phyloP scores from a whole-genome alignment of 768 basidiomycete species.

The Hericium coralloides region DNA sequence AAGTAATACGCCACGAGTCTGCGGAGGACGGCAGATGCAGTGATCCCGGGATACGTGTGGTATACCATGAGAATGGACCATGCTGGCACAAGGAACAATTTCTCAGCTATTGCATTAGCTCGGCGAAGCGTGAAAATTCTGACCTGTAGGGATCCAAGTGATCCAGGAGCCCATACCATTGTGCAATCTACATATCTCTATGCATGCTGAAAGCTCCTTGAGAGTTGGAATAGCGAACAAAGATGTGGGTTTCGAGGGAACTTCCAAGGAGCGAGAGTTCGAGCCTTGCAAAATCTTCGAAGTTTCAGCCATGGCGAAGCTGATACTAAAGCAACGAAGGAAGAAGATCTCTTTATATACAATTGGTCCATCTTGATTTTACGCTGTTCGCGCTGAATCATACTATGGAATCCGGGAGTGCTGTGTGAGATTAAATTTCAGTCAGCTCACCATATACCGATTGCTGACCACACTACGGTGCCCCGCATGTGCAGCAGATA shows the following conservation, averaged over 20 bases:
- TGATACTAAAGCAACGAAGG: too few species aligned
- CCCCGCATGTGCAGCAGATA: too few species aligned
- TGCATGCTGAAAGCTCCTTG: neutral
- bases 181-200: neutral
- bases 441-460: too few species aligned
- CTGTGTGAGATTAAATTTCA: too few species aligned
- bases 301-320: too few species aligned
- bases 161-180: neutral
- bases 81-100: neutral
- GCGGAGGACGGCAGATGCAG: neutral
- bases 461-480: too few species aligned
- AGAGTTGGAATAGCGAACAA: neutral
- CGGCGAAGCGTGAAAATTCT: neutral
- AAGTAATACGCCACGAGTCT: neutral
- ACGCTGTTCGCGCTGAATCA: too few species aligned
- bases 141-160: neutral
- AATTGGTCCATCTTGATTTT: too few species aligned
- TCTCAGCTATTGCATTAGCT: neutral
- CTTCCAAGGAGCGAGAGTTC: too few species aligned
- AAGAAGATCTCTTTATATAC: too few species aligned
- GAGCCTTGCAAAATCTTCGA: too few species aligned
- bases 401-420: too few species aligned
- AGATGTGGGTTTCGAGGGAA: neutral
- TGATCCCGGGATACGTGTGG: neutral
- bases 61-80: neutral